Percentiles rank a stretch among this genome's conserved stretches.
These are phyloP conservation scores for Chiua virens DNA, from an alignment of 768 basidiomycete genomes.

Conservation along the genomic window DNA sequence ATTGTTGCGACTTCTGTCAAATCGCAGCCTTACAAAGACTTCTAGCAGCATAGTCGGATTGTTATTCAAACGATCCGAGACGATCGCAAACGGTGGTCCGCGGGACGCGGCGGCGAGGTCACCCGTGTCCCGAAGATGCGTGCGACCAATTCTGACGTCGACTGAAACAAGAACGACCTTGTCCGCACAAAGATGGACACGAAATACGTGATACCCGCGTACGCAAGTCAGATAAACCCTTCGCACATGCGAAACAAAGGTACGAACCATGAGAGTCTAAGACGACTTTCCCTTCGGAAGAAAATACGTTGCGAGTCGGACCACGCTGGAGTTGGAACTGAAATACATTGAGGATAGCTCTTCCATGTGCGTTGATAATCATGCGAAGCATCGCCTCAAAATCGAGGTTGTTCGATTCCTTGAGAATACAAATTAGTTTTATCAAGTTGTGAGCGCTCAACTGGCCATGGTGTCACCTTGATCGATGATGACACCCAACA, in stretches of 20 bases:
- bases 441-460: neutral
- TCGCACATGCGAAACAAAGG: neutral
- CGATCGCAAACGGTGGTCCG: slow-evolving; percentile 58
- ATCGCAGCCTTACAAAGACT: slow-evolving; percentile 57
- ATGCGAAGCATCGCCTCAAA: slow-evolving; percentile 66
- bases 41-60: slow-evolving; percentile 60
- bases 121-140: slow-evolving; percentile 79
- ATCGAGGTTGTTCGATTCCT: slow-evolving; percentile 72
- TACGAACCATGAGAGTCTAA: slow-evolving; percentile 55
- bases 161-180: slow-evolving; percentile 76
- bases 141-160: slow-evolving; percentile 75
- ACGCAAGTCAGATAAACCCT: neutral
- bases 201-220: slow-evolving; percentile 62
- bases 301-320: slow-evolving; percentile 56
- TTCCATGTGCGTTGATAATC: slow-evolving; percentile 66
- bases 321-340: slow-evolving; percentile 54
- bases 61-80: slow-evolving; percentile 68
- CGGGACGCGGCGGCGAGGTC: slow-evolving; percentile 75
- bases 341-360: slow-evolving; percentile 58
- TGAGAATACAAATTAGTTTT: neutral
- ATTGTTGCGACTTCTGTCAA: slow-evolving; percentile 48
- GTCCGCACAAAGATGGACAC: slow-evolving; percentile 70
- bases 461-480: slow-evolving; percentile 45
- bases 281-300: slow-evolving; percentile 56
- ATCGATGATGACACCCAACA: slow-evolving; percentile 60